A percentile compares a stretch with the other conserved stretches of the same genome.
These are phyloP conservation scores for Phoma herbarum DNA, from an alignment of 2,329 filamentous ascomycete genomes.

Conservation along the genomic window DNA sequence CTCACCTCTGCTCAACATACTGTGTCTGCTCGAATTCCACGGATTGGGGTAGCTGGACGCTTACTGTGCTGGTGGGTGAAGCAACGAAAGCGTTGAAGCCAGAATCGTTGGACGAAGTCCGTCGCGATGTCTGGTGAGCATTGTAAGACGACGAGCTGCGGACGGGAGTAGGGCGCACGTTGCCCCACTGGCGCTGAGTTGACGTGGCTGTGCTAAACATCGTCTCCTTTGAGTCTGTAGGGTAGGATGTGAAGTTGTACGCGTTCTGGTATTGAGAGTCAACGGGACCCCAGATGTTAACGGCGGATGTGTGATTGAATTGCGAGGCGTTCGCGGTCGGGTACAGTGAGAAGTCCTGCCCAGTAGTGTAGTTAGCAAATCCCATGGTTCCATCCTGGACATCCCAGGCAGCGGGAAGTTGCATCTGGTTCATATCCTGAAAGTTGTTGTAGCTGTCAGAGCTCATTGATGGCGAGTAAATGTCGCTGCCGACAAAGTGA, in stretches of 20 bases:
- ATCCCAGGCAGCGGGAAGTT: conserved; percentile 45
- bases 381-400: conserved; percentile 42
- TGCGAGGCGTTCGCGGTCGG: conserved; percentile 36
- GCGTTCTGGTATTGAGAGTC: conserved; percentile 40
- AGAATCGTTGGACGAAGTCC: conserved; percentile 37
- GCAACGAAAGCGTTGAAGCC: conserved; percentile 40
- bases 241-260: conserved; percentile 41
- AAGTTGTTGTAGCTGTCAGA: conserved; percentile 48
- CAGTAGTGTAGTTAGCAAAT: conserved; percentile 51
- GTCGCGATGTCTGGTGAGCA: conserved; percentile 32
- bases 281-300: conserved; percentile 36
- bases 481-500: conserved; percentile 42
- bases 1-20: conserved; percentile 34
- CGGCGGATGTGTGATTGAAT: conserved; percentile 32
- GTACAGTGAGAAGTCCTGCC: conserved; percentile 48
- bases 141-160: conserved; percentile 44
- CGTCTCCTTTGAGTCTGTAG: conserved; percentile 29
- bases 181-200: conserved; percentile 36
- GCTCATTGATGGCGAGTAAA: conserved; percentile 50
- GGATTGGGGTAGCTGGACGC: conserved; percentile 34
- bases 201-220: conserved; percentile 34
- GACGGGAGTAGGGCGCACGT: conserved; percentile 30
- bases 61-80: conserved; percentile 45
- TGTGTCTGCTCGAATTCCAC: conserved; percentile 37
- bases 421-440: conserved; percentile 48